Evolutionary conservation across 164 flowering plant species (phyloP), one percentile per base, ranked within the genome.

Genomic region (Stephania yunnanensis): DNA sequence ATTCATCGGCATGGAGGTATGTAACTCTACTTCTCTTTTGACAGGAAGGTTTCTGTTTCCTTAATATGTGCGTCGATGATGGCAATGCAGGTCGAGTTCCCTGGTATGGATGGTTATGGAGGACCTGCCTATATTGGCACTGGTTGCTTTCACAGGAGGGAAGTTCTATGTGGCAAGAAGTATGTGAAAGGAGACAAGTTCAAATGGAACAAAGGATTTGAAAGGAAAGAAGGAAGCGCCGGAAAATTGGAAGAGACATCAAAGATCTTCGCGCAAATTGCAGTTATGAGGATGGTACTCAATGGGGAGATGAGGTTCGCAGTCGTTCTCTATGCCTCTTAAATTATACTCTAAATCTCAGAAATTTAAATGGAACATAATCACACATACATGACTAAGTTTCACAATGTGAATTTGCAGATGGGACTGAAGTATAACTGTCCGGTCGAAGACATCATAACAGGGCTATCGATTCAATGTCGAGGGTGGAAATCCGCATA

Each of bases 401-500:
- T 44, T 44, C 22, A 42, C 45, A 9, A 72, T 22, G 31, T 70
- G 58, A 19, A 45, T 20, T 70, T 75, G 71, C 88, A 91, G 95
- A 83, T 86, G 81, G 95, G 95, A 6, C 71, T 90, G 76, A 86
- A 78, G 78, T 89, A 91, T 80, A 94, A 91, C 1, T 83, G 84
- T 74, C 83, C 84, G 5, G 92, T 86, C 5, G 96, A 91, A 76
- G 96, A 90, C 74, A 85, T 89, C 46, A 78, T 87, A 55, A 89
- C 92, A 2, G 94, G 96, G 29, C 67, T 91, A 31, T 72, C 88
- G 17, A 89, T 91, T 30, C 90, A 87, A 58, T 86, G 87, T 78
- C 73, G 73, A 7, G 94, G 96, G 13, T 91, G 96, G 96, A 90
- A 83, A 71, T 89, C 96, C 7, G 78, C 84, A 1, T 87, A 81